Percentiles rank a stretch among this genome's conserved stretches.
Evolutionary conservation across 2,329 filamentous ascomycete genomes (phyloP).

Genomic region (Fusarium pilosicola): DNA sequence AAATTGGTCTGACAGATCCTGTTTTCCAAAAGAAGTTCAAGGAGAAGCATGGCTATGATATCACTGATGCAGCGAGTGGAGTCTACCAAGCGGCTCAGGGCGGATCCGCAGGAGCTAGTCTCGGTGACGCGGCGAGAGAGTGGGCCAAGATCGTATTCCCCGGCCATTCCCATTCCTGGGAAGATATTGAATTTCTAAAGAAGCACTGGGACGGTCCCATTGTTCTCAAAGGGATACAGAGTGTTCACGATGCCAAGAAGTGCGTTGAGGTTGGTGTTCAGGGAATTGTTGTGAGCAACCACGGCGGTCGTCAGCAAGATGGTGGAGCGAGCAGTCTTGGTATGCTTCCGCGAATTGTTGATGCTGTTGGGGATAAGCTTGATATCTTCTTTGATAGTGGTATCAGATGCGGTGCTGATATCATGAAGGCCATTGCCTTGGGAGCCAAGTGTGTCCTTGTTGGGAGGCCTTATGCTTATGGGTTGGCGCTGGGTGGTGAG

Average conservation of each 20-base stretch:
- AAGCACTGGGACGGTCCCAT: constrained; percentile 26
- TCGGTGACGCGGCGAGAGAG: constrained; percentile 19
- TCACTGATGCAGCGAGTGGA: constrained; percentile 6
- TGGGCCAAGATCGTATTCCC: constrained; percentile 35
- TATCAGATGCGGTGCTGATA: constrained; percentile 15
- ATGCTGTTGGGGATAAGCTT: constrained; percentile 1
- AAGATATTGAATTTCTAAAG: constrained; percentile 23
- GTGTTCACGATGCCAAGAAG: constrained; percentile 18
- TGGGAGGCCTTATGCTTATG: constrained; percentile 14
- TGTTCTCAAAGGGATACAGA: constrained; percentile 27
- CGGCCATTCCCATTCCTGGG: constrained; percentile 22
- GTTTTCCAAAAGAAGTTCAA: constrained; percentile 26
- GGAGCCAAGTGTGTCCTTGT: constrained; percentile 15
- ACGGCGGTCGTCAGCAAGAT: constrained; percentile 24
- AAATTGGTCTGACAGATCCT: constrained; percentile 29
- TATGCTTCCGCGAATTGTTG: constrained; percentile 20
- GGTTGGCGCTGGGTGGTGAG: neutral
- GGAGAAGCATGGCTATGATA: constrained; percentile 20
- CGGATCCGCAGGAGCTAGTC: constrained; percentile 14
- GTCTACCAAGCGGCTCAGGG: constrained; percentile 23
- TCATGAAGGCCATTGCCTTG: constrained; percentile 10
- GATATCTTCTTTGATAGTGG: constrained; percentile 16
- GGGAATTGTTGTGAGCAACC: constrained; percentile 29
- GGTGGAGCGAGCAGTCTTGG: constrained; percentile 25
- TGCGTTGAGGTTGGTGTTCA: constrained; percentile 21